phyloP scores from a whole-genome alignment of 345 rosid genomes.

The Carallia pectinifolia region DNA sequence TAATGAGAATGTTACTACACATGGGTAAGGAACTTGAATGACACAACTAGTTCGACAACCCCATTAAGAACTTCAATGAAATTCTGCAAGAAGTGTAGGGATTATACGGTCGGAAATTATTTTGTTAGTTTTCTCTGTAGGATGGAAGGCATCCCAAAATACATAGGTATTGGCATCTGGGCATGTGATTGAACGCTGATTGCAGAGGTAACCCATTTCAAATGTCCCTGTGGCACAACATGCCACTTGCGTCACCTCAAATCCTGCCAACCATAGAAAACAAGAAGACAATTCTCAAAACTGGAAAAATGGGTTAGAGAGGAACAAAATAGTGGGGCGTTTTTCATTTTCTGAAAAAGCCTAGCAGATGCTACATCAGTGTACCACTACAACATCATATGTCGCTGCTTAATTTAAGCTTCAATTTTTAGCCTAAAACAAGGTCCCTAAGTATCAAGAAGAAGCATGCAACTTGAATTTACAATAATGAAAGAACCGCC shows the following conservation, averaged over 20 bases:
- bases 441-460: no score
- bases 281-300: background rate
- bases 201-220: constrained; percentile 68
- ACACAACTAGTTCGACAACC: no score
- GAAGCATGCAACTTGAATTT: no score
- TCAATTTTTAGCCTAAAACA: no score
- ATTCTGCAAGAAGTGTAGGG: constrained; percentile 21
- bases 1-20: no score
- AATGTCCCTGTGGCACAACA: constrained; percentile 66
- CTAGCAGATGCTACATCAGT: no score
- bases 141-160: constrained; percentile 55
- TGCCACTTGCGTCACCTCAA: constrained; percentile 46
- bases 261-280: constrained; percentile 27
- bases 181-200: constrained; percentile 41
- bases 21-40: no score
- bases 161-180: constrained; percentile 57
- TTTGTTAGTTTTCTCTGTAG: constrained; percentile 36
- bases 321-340: no score
- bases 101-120: constrained; percentile 28
- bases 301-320: background rate
- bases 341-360: no score
- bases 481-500: no score
- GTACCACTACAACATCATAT: no score
- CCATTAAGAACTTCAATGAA: constrained; percentile 4
- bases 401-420: no score